Conservation (phyloP, 169 alveolate genomes). For the Eimeria necatrix region DNA sequence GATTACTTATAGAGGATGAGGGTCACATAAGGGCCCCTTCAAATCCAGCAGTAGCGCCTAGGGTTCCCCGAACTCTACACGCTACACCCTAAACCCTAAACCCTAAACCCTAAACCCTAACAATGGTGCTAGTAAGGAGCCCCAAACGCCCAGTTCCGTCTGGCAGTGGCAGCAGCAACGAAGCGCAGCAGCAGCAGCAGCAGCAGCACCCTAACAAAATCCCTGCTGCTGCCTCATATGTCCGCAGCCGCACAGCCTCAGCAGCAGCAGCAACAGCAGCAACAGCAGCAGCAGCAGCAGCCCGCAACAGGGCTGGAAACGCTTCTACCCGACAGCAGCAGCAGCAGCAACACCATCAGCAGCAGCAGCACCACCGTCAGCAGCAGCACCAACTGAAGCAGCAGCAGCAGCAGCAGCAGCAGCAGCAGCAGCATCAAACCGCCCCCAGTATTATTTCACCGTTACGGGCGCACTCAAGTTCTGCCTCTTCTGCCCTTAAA, state of each 20-base stretch:
- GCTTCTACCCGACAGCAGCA: too few species aligned
- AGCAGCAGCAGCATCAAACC: too few species aligned
- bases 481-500: background rate
- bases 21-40: too few species aligned
- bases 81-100: background rate
- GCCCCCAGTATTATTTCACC: too few species aligned
- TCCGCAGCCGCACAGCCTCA: background rate
- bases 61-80: background rate
- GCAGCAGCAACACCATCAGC: too few species aligned
- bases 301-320: too few species aligned
- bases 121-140: background rate
- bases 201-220: background rate
- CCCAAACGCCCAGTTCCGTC: background rate
- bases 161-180: background rate
- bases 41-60: too few species aligned
- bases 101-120: conserved; percentile 36
- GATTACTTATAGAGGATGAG: too few species aligned
- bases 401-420: too few species aligned
- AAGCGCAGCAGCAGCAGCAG: background rate
- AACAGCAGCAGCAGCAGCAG: too few species aligned
- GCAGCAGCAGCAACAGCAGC: background rate
- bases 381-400: too few species aligned
- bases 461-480: background rate
- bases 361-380: too few species aligned
- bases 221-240: background rate